Base-by-base conservation (phyloP, 2,329 filamentous ascomycete genomes). In the Pseudogymnoascus sp. region DNA sequence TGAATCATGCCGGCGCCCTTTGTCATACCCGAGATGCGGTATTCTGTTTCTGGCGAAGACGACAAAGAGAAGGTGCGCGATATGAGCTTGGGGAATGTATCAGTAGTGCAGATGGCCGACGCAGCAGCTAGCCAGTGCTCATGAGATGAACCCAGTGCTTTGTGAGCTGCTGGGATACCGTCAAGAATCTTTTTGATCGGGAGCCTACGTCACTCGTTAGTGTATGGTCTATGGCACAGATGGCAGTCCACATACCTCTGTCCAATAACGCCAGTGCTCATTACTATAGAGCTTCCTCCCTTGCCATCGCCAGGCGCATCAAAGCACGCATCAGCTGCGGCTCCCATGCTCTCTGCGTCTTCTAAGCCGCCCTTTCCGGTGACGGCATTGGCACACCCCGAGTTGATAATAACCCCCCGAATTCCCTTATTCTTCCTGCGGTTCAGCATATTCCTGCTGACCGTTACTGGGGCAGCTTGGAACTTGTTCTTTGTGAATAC, bases 1-100 rank as follows among this genome's bases (percentile, higher is more conserved):
- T 97, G 92, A 74, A 99, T 96, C 94, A 99, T 99, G 71, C 94
- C 94, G 4, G 94, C 94, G 62, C 94, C 94, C 78, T 99, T 99
- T 70, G 93, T 96, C 85, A 96, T 95, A 68, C 94, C 94, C 10
- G 90, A 92, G 58, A 99, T 88, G 68, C 84, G 82, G 77, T 96
- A 99, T 73, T 88, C 86, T 58, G 84, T 79, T 15, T 80, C 80
- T 0, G 89, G 85, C 3, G 89, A 89, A 1, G 89, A 92, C 3
- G 94, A 92, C 33, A 99, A 84, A 29, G 80, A 85, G 76, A 97
- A 99, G 11, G 85, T 85, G 67, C 83, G 85, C 17, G 92, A 97
- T 68, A 93, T 81, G 66, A 99, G 86, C 77, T 99, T 99, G 63
- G 94, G 94, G 74, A 99, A 99, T 3, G 94, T 97, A 76, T 99